These are phyloP conservation scores for Verticillium zaregamsianum DNA, from an alignment of 2,329 filamentous ascomycete species.

Conservation along the genomic window DNA sequence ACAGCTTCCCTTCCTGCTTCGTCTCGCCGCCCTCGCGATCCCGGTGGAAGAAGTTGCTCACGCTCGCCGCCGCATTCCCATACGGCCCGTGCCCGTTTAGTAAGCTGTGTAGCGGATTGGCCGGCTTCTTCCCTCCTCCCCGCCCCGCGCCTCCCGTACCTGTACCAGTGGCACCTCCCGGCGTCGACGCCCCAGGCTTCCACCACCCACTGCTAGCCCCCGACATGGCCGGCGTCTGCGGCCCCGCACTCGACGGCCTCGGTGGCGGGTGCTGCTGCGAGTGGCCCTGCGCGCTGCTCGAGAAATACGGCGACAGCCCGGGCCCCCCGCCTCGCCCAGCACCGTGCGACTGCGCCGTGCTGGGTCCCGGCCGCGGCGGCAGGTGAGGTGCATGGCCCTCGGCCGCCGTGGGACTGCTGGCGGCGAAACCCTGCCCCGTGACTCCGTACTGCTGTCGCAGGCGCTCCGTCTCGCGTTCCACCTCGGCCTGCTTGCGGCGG, in stretches of 20 bases:
- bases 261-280: slow-evolving; percentile 3
- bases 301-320: slow-evolving; percentile 2
- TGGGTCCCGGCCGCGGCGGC: slow-evolving; percentile 18
- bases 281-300: background rate
- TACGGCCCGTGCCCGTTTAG: slow-evolving; percentile 22
- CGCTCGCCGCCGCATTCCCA: slow-evolving; percentile 36
- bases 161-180: slow-evolving; percentile 5
- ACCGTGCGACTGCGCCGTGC: slow-evolving; percentile 7
- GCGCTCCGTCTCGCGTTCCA: slow-evolving; percentile 80
- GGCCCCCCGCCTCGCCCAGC: slow-evolving; percentile 3
- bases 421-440: slow-evolving; percentile 36
- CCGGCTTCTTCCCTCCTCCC: slow-evolving; percentile 16
- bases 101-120: slow-evolving; percentile 22
- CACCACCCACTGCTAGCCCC: slow-evolving; percentile 21
- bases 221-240: slow-evolving; percentile 8
- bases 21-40: slow-evolving; percentile 22
- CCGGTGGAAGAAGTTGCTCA: slow-evolving; percentile 38
- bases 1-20: slow-evolving; percentile 33
- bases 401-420: slow-evolving; percentile 9
- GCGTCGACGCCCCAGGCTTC: slow-evolving; percentile 15
- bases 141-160: background rate
- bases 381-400: slow-evolving; percentile 12
- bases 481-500: slow-evolving; percentile 48
- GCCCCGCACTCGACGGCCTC: slow-evolving; percentile 5
- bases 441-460: slow-evolving; percentile 66